Base-by-base conservation (phyloP, 129 eudicot genomes). In the Tagetes erecta region DNA sequence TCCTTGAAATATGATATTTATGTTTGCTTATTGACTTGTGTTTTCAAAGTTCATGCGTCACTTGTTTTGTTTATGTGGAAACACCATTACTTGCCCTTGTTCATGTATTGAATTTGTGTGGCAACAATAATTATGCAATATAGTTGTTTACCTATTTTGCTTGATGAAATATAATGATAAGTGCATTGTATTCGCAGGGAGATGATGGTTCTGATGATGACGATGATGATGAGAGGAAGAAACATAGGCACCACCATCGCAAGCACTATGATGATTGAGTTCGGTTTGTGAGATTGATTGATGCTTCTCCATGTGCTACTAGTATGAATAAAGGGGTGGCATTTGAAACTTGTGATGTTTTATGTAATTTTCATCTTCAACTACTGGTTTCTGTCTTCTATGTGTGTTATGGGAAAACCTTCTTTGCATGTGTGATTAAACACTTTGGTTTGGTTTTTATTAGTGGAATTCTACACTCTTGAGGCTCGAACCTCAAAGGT, bases 171-270 rank as follows among this genome's bases (percentile, higher is more conserved):
- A 75, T 33, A 44, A 64, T 70, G 65, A 31, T 55, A 57, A 34
- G n/a, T 57, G 34, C 46, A 68, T 50, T 77, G 42, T 41, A 53
- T 67, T 34, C 70, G 76, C 95, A 86, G 87, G 91, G 89, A 55
- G 89, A 75, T 41, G 80, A 82, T 38, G 70, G 77, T 52, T 86
- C 91, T 74, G 88, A 84, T 68, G 92, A 84, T 6, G 88, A 84
- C 46, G 92, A 84, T 8, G 94, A 88, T 4, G 94, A 88, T 52
- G 91, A 88, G 53, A 79, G 51, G 84, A 75, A 80, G 83, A 79
- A 81, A n/a, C 79, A 67, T 35, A 75, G 77, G 64, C 92, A 79
- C 80, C 95, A 85, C 81, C 86, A 85, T 76, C 88, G 89, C 89
- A 78, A 73, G 81, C 78, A 91, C 78, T 85, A 81, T 73, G 89